Percentiles rank a stretch among this genome's conserved stretches.
Conservation (phyloP, 2,329 filamentous ascomycete genomes). For the Periconia macrospinosa region DNA sequence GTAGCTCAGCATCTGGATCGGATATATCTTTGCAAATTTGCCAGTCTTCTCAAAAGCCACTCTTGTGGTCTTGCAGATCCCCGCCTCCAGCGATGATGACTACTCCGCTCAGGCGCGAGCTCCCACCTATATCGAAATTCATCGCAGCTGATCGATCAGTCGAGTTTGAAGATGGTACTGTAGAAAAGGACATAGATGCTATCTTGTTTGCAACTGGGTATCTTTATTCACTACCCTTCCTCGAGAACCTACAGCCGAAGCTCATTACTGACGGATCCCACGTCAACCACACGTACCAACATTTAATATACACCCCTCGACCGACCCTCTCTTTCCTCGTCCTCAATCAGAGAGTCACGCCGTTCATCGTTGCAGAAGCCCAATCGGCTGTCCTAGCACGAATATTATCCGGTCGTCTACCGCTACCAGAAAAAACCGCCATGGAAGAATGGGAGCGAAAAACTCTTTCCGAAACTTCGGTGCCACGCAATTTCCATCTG, state of each 20-base stretch:
- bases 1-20: conserved; percentile 79
- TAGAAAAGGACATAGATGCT: conserved; percentile 70
- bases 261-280: conserved; percentile 70
- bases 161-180: conserved; percentile 65
- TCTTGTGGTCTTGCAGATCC: conserved; percentile 52
- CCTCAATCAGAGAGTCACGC: conserved; percentile 82
- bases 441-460: conserved; percentile 71
- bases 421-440: conserved; percentile 62
- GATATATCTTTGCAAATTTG: conserved; percentile 82
- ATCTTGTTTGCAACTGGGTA: conserved; percentile 90
- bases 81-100: conserved; percentile 18
- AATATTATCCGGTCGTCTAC: conserved; percentile 72
- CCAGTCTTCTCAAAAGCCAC: conserved; percentile 57
- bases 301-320: conserved; percentile 74
- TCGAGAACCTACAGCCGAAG: conserved; percentile 56
- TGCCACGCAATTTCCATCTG: conserved; percentile 56
- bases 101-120: conserved; percentile 58
- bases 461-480: conserved; percentile 47
- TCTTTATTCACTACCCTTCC: conserved; percentile 80
- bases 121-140: conserved; percentile 58
- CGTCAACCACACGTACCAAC: conserved; percentile 73
- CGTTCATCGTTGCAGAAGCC: conserved; percentile 77
- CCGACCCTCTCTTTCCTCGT: conserved; percentile 79
- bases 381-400: conserved; percentile 78
- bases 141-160: conserved; percentile 62